Base-by-base conservation (phyloP, 352 stramenopile species). In the Phytophthora macrochlamydospora region DNA sequence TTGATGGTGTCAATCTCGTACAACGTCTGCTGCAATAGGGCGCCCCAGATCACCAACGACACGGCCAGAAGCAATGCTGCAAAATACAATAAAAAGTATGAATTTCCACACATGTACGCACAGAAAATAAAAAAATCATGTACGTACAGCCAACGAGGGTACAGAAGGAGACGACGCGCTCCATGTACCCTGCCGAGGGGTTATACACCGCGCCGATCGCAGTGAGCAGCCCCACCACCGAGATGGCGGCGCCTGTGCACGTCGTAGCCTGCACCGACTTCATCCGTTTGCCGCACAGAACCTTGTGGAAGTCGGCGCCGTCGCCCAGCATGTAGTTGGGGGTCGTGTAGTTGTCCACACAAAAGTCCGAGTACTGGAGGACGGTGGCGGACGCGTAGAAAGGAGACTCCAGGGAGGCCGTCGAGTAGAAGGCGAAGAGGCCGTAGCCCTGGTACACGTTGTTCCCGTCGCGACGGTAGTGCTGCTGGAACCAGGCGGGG, bases 241-340 rank as follows among this genome's bases (percentile, higher is more conserved):
- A 91, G 14, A 90, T 71, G 7, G 78, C 79, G 2, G 85, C 87
- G 28, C 85, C 85, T 5, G 75, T 85, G 3, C 72, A 68, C 1
- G 81, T 93, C 38, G 81, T 91, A 5, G 79, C 85, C 59, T 93
- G 85, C 28, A 83, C 76, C 2, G 79, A 87, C 65, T 70, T 79
- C 76, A 94, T 92, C 14, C 81, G 59, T 42, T 90, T 91, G 58
- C 82, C 79, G 35, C 87, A 94, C 0, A 94, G 62, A 51, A 91
- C 81, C 5, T 79, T 68, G 51, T 84, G 79, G 67, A 94, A 92
- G 66, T 89, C 73, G 18, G 82, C 74, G 24, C 82, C 87, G 56
- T 92, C 85, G 29, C 87, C 87, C 33, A 94, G 67, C 87, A 94
- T 94, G 69, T 92, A 94, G 56, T 93, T 94, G 2, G 87, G 87